phyloP scores from a whole-genome alignment of 495 filamentous ascomycete genomes.

The Clohesyomyces aquaticus region DNA sequence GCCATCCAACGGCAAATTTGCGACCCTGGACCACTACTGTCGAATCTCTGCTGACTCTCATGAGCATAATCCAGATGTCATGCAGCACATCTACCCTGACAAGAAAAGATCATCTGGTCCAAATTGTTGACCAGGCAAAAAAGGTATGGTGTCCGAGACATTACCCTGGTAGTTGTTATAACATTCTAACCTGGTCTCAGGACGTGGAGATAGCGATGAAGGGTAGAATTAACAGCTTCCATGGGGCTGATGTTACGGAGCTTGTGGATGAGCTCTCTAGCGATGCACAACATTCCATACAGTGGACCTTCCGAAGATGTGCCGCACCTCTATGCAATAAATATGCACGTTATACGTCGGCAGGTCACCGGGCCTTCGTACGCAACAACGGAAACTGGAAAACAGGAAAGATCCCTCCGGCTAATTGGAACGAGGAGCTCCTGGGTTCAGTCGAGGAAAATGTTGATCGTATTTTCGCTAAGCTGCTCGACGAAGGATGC shows the following conservation, averaged over 20 bases:
- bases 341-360: background rate
- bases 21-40: constrained; percentile 7
- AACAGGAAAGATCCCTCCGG: background rate
- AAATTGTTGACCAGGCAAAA: background rate
- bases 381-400: background rate
- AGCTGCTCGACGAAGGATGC: background rate
- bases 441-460: background rate
- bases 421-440: constrained; percentile 11
- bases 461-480: background rate
- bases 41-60: background rate
- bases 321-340: constrained; percentile 4
- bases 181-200: no score
- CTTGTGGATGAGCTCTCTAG: background rate
- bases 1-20: constrained; percentile 12
- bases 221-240: background rate
- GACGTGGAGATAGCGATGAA: background rate
- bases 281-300: background rate
- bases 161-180: no score
- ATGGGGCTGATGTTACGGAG: background rate
- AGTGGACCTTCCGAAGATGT: background rate
- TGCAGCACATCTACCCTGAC: background rate
- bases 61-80: constrained; percentile 7
- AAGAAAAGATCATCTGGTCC: constrained; percentile 10
- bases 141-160: no score
- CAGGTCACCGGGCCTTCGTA: constrained; percentile 7